A percentile compares a stretch with the other conserved stretches of the same genome.
Evolutionary conservation across 169 alveolate species (phyloP).

Genomic region (Cryptosporidium tyzzeri): DNA sequence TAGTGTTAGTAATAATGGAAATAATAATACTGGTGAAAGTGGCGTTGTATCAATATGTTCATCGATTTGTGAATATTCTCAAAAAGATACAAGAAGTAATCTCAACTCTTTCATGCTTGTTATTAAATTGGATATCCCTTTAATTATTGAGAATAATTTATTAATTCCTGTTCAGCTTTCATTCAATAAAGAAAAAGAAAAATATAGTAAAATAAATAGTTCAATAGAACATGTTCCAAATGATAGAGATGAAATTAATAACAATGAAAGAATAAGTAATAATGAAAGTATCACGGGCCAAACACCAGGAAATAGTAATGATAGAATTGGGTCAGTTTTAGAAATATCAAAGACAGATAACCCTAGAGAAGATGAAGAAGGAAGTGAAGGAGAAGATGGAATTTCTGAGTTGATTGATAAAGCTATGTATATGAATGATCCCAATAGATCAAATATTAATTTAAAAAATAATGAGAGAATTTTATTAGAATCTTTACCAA

Average conservation of each 20-base stretch:
- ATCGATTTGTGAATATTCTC: slow-evolving; percentile 32
- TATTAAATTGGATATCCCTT: slow-evolving; percentile 18
- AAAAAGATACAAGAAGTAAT: background rate
- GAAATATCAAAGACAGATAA: background rate
- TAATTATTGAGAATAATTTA: slow-evolving; percentile 15
- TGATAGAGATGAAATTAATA: background rate
- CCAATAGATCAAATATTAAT: background rate
- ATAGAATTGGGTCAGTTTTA: background rate
- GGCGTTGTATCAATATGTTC: slow-evolving; percentile 30
- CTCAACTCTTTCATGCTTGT: slow-evolving; percentile 15
- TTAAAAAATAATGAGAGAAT: slow-evolving; percentile 33
- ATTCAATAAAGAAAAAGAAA: slow-evolving; percentile 24
- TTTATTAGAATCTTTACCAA: slow-evolving; percentile 37
- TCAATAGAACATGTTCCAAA: slow-evolving; percentile 20
- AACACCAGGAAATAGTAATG: background rate
- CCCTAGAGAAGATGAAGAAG: background rate
- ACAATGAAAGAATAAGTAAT: background rate
- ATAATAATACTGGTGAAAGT: background rate
- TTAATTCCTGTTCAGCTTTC: slow-evolving; percentile 39
- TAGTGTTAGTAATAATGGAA: background rate
- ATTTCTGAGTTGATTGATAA: background rate
- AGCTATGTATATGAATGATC: slow-evolving; percentile 1
- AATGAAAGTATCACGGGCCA: background rate
- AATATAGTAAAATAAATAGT: background rate
- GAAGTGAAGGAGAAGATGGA: background rate